Evolutionary conservation across 1,284 basidiomycete species (phyloP), one percentile per base, ranked within the genome.

Genomic region (Sanguinoderma infundibulare): DNA sequence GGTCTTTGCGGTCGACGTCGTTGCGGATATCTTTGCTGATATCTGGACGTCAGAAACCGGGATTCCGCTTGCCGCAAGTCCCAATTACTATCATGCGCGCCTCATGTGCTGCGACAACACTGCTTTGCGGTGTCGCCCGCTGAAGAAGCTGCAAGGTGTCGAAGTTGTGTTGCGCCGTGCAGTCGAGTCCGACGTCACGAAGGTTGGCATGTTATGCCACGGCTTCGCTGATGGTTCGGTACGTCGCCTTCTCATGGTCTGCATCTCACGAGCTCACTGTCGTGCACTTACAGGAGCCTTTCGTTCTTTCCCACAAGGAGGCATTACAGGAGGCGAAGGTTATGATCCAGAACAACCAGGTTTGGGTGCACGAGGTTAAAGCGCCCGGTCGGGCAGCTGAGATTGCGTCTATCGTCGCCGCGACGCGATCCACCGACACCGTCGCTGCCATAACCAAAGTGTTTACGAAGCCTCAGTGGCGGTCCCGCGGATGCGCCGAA

Each of bases 361-460:
- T 86, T 2, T 92, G 90, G 90, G 83, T 91, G 1, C 85, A 87
- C 63, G 75, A 80, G 47, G 75, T 85, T 20, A 67, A 69, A 40
- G 63, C 53, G 4, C 62, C 60, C 0, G 70, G 66, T 10, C 24
- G 64, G 15, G 57, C 55, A 2, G 46, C 72, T 26, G 77, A 81
- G 55, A 80, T 87, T 34, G 86, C 89, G 1, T 91, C 81, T 17
- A 83, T 92, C 38, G 87, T 87, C 2, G 87, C 87, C 12, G 82
- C 81, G 44, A 89, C 87, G 3, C 77, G 88, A 3, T 83, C 82
- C 60, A 83, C 77, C 39, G 75, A 78, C 3, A 77, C 67, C 10
- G 79, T 85, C 10, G 83, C 83, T 9, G 83, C 85, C 0, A 87
- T 90, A 52, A 87, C 85, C 44, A 90, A 90, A 69, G 88, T 90